These are phyloP conservation scores for Trichophyton rubrum DNA, from an alignment of 2,329 filamentous ascomycete species.

Conservation along the genomic window DNA sequence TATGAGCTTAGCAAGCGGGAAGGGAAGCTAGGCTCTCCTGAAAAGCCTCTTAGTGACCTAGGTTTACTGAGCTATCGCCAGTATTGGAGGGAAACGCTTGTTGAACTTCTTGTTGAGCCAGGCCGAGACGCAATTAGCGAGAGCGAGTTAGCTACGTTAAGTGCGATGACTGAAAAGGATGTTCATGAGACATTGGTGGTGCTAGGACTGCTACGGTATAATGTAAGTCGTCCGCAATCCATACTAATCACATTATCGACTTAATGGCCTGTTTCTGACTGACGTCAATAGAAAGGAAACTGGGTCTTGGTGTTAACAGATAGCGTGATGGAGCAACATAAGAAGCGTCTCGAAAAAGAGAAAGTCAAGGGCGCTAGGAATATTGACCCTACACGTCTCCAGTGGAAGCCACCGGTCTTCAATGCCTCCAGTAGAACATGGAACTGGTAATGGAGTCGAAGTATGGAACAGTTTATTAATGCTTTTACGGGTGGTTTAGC, in stretches of 20 bases:
- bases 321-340: slow-evolving; percentile 56
- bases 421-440: slow-evolving; percentile 80
- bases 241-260: background rate
- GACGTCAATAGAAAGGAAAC: slow-evolving; percentile 55
- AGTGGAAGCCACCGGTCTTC: slow-evolving; percentile 95
- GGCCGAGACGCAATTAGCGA: slow-evolving; percentile 60
- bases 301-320: slow-evolving; percentile 92
- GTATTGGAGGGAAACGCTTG: slow-evolving; percentile 92
- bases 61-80: slow-evolving; percentile 88
- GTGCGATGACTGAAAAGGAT: slow-evolving; percentile 95
- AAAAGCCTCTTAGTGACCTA: slow-evolving; percentile 90
- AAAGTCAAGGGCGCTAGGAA: slow-evolving; percentile 60
- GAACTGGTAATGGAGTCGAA: slow-evolving; percentile 58
- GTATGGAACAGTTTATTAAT: background rate
- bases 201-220: slow-evolving; percentile 88
- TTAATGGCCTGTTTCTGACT: slow-evolving; percentile 8
- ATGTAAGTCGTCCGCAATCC: slow-evolving; percentile 35
- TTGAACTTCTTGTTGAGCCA: slow-evolving; percentile 68
- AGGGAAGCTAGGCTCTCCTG: slow-evolving; percentile 85
- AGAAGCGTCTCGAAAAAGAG: slow-evolving; percentile 64
- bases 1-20: slow-evolving; percentile 95
- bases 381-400: slow-evolving; percentile 66
- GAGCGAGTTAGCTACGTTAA: slow-evolving; percentile 62
- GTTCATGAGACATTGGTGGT: slow-evolving; percentile 91
- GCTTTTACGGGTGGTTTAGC: background rate